Conservation (phyloP, 768 basidiomycete species). For the Neoboletus magnificus region DNA sequence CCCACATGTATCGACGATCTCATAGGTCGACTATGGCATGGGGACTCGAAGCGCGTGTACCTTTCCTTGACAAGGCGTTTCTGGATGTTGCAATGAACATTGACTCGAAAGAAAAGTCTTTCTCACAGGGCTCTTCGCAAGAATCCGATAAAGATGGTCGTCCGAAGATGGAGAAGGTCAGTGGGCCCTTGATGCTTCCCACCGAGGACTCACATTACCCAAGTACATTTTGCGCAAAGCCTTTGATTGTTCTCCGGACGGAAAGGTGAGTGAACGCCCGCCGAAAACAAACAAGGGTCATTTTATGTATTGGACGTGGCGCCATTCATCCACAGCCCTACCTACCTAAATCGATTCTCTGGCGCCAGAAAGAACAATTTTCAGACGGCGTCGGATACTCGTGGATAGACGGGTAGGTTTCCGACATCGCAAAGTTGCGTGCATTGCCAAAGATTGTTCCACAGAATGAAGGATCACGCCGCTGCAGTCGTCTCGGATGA, state of each 20-base stretch:
- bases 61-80: constrained; percentile 97
- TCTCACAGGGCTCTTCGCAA: constrained; percentile 75
- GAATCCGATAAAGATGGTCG: constrained; percentile 78
- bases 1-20: constrained; percentile 4
- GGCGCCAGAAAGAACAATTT: constrained; percentile 99
- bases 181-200: constrained; percentile 1
- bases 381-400: constrained; percentile 98
- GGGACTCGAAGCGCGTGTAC: constrained; percentile 98
- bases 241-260: constrained; percentile 82
- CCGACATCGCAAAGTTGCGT: not conserved
- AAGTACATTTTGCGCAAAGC: constrained; percentile 96
- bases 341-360: constrained; percentile 89
- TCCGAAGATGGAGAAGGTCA: constrained; percentile 94
- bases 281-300: not conserved
- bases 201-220: constrained; percentile 10
- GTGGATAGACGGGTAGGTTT: constrained; percentile 90
- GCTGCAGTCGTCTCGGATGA: constrained; percentile 75
- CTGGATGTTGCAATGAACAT: constrained; percentile 91
- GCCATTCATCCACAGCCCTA: constrained; percentile 57
- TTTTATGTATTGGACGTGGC: not conserved
- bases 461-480: constrained; percentile 88
- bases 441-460: not conserved
- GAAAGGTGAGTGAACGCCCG: constrained; percentile 48
- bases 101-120: constrained; percentile 84
- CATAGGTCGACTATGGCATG: constrained; percentile 96